A percentile compares a stretch with the other conserved stretches of the same genome.
These are phyloP conservation scores for Pyricularia sp. DNA, from an alignment of 2,329 filamentous ascomycete genomes.

Conservation along the genomic window DNA sequence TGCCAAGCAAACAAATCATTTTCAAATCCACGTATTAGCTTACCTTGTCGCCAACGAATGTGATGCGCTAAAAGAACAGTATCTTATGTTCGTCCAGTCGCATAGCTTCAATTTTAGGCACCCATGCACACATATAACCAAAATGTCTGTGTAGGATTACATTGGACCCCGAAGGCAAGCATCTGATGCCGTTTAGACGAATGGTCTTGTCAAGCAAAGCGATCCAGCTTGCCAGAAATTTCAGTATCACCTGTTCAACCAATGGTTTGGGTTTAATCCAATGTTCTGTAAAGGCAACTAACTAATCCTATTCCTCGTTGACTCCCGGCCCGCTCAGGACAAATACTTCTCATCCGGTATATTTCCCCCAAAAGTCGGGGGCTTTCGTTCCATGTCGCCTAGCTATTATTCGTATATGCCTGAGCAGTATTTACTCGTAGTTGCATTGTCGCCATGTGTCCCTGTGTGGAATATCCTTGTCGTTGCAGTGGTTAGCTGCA, in stretches of 20 bases:
- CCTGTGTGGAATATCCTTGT: not conserved
- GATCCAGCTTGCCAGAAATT: not conserved
- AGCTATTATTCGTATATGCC: not conserved
- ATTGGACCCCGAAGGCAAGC: not conserved
- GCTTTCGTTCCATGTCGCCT: no score
- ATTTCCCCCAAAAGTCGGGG: no score
- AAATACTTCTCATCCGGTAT: no score
- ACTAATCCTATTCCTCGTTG: not conserved
- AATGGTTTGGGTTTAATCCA: not conserved
- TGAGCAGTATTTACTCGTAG: not conserved
- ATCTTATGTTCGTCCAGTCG: not conserved
- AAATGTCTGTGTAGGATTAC: not conserved
- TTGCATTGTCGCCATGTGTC: not conserved
- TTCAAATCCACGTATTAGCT: no score
- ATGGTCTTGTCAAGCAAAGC: not conserved
- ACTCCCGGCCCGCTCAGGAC: not conserved
- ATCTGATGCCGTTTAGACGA: not conserved
- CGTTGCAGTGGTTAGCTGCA: not conserved
- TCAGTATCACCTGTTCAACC: not conserved
- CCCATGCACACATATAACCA: not conserved
- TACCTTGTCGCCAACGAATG: not conserved
- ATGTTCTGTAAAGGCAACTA: not conserved
- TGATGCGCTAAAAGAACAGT: not conserved
- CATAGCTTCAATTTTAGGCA: not conserved
- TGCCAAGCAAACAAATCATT: no score